Conservation (phyloP, 2,329 filamentous ascomycete species). For the Neoascochyta sp. region DNA sequence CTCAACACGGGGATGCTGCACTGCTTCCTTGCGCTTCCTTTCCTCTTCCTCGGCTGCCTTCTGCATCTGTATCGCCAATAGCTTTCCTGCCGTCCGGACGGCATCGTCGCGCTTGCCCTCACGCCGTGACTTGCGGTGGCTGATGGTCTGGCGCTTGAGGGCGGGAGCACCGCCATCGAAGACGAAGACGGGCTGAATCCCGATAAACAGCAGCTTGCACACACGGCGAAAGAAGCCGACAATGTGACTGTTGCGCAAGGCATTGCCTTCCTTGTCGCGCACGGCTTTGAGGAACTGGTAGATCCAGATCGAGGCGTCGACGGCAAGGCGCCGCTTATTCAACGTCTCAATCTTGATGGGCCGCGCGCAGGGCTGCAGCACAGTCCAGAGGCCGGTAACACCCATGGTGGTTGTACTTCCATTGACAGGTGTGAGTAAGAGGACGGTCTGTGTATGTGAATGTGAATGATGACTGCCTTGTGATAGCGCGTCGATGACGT, state of each 20-base stretch:
- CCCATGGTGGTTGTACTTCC: constrained; percentile 61
- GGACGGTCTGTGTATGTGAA: constrained; percentile 1
- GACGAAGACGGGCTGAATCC: constrained; percentile 94
- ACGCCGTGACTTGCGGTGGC: constrained; percentile 69
- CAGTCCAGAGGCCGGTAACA: constrained; percentile 96
- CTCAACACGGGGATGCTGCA: constrained; percentile 39
- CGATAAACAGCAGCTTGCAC: constrained; percentile 95
- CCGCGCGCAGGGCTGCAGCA: constrained; percentile 89
- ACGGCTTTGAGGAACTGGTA: constrained; percentile 99
- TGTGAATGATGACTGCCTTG: constrained; percentile 10
- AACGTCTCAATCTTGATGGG: constrained; percentile 95
- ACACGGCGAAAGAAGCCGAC: constrained; percentile 98
- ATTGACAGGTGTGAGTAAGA: no score
- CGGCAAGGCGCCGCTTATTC: constrained; percentile 91
- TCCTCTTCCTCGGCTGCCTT: constrained; percentile 81
- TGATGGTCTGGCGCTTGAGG: constrained; percentile 88
- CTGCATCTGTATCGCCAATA: constrained; percentile 93
- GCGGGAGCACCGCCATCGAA: constrained; percentile 93
- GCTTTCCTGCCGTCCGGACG: constrained; percentile 80
- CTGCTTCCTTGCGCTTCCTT: constrained; percentile 56
- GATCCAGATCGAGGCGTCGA: constrained; percentile 99
- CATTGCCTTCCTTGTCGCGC: constrained; percentile 96
- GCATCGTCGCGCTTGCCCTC: constrained; percentile 94
- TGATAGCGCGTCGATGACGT: constrained; percentile 20
- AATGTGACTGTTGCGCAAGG: constrained; percentile 89